Base-by-base conservation (phyloP, 371 early-diverging fungal genomes). In the Gilbertella persicaria region DNA sequence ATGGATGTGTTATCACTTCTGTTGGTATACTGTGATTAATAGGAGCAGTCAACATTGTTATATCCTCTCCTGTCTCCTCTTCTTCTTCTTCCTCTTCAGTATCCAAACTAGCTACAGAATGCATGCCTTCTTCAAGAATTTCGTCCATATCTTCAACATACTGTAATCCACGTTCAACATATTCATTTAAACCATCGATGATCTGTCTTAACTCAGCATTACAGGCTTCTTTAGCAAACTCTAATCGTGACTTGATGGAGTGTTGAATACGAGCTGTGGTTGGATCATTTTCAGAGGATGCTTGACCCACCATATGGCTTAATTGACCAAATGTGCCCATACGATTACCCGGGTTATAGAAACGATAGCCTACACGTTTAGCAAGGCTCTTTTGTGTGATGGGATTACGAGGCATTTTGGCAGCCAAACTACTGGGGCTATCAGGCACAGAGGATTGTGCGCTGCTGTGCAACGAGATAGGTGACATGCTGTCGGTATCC, bases 101-200 rank as follows among this genome's bases (percentile, higher is more conserved):
- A 23, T 65, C 71, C n/a, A 55, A 44, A 29, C 55, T 62, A 8
- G 44, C 51, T 14, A 51, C 39, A 13, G 62, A 54, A 14, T 24
- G 39, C n/a, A 62, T 48, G 1, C 60, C 62, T 10, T 70, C 58
- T 47, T 70, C 67, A 12, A 63, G 33, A 13, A 64, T 42, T 33
- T 60, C 58, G 43, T 70, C 66, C 41, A 65, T 50, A 42, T 80
- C 73, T 49, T 82, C 81, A 1, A 81, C 83, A 54, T 82, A 86
- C 24, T 81, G 80, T 45, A 88, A 58, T 1, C 82, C 80, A 19
- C 73, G 73, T 57, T 92, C 90, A 2, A 88, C 89, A 50, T 78
- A 84, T 39, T 86, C 84, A 49, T 85, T 85, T 25, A 92, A 62
- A 13, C 86, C 89, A 33, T 83, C 74, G 36, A 91, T 82, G 53